A percentile compares a stretch with the other conserved stretches of the same genome.
These are phyloP conservation scores for Amyloporia xantha DNA, from an alignment of 768 basidiomycete species.

Conservation along the genomic window DNA sequence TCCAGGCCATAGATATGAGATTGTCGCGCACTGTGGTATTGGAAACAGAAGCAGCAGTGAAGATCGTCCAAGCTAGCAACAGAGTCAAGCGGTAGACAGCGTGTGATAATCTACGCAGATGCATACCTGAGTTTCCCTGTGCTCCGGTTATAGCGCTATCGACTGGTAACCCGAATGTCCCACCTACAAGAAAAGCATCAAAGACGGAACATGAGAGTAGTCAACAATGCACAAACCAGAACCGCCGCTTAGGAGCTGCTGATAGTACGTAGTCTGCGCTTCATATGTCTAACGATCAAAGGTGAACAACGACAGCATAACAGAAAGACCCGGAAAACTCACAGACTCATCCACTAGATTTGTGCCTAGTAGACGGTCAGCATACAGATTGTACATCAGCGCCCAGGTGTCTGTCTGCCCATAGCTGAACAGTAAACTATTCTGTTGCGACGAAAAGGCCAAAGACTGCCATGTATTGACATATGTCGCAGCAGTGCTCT, in stretches of 20 bases:
- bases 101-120: background rate
- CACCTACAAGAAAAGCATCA: background rate
- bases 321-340: background rate
- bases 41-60: background rate
- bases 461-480: constrained; percentile 2
- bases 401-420: constrained; percentile 6
- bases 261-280: constrained; percentile 1
- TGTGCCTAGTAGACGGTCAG: constrained; percentile 6
- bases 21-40: background rate
- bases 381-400: constrained; percentile 10
- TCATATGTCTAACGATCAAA: background rate
- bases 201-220: background rate
- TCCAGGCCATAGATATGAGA: constrained; percentile 2
- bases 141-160: constrained; percentile 1
- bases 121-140: constrained; percentile 1
- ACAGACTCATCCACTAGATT: constrained; percentile 3
- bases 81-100: background rate
- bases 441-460: background rate
- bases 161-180: background rate
- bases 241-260: background rate
- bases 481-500: background rate
- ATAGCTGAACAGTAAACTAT: constrained; percentile 2
- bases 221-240: background rate
- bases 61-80: constrained; percentile 1
- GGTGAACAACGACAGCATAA: background rate